Conservation (phyloP, 2,329 filamentous ascomycete genomes). For the Penicillium sp. region DNA sequence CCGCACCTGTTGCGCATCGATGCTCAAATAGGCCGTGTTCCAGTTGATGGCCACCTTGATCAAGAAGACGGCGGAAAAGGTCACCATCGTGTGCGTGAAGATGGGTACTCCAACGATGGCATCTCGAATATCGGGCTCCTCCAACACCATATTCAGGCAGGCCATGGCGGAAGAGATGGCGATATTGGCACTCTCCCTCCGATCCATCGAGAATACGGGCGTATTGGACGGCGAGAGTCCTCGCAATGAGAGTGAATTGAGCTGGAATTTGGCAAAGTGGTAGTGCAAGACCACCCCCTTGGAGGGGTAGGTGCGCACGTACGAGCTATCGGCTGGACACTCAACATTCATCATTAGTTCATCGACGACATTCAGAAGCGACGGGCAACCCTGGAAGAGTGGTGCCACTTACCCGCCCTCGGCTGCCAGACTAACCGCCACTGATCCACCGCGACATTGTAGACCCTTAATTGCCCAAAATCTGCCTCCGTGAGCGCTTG, state of each 20-base stretch:
- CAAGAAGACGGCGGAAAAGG: slow-evolving; percentile 42
- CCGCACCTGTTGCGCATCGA: slow-evolving; percentile 35
- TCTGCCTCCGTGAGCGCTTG: slow-evolving; percentile 48
- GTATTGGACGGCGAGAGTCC: slow-evolving; percentile 40
- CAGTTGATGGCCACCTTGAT: slow-evolving; percentile 42
- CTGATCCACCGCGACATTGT: slow-evolving; percentile 46
- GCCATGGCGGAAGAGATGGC: slow-evolving; percentile 45
- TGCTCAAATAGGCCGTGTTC: slow-evolving; percentile 38
- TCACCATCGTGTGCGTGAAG: slow-evolving; percentile 43
- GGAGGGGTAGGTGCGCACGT: slow-evolving; percentile 45
- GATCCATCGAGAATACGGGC: slow-evolving; percentile 39
- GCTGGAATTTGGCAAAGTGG: slow-evolving; percentile 50
- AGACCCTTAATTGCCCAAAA: slow-evolving; percentile 44
- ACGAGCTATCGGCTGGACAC: slow-evolving; percentile 37
- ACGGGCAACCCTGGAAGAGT: too few relatives aligned
- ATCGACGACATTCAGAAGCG: not conserved
- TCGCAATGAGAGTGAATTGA: slow-evolving; percentile 42
- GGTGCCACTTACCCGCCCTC: slow-evolving; percentile 35
- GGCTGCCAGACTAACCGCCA: slow-evolving; percentile 48
- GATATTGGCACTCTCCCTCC: slow-evolving; percentile 41
- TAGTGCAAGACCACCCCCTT: slow-evolving; percentile 49
- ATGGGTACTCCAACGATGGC: slow-evolving; percentile 46
- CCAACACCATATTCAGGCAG: slow-evolving; percentile 43
- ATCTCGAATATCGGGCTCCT: slow-evolving; percentile 45
- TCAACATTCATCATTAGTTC: not conserved